phyloP scores from a whole-genome alignment of 805 yeast species.

The Wickerhamiella azymoides region DNA sequence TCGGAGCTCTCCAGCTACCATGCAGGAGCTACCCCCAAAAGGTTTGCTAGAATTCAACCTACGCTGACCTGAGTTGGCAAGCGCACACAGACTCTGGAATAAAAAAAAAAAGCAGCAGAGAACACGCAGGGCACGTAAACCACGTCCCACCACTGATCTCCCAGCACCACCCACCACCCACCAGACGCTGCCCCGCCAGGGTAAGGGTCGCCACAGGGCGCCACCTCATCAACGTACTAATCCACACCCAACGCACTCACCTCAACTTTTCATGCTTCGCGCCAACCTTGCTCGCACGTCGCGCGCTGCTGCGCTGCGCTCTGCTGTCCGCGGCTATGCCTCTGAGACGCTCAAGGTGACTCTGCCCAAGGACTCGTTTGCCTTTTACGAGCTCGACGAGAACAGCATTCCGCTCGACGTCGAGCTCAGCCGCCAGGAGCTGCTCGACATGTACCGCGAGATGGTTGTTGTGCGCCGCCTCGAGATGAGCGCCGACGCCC shows the following conservation, averaged over 20 bases:
- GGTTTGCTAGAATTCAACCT: too few relatives aligned
- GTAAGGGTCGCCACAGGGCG: not conserved
- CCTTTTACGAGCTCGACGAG: constrained; percentile 59
- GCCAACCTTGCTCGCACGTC: not conserved
- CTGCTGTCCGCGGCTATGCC: constrained; percentile 1
- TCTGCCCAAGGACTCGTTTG: constrained; percentile 71
- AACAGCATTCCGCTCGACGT: constrained; percentile 57
- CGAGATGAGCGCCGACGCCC: constrained; percentile 98
- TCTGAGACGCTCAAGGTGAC: constrained; percentile 18
- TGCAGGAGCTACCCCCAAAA: too few relatives aligned
- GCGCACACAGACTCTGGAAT: too few relatives aligned
- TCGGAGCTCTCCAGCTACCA: too few relatives aligned
- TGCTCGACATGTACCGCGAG: constrained; percentile 90
- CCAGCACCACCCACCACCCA: too few relatives aligned
- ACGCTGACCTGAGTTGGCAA: too few relatives aligned
- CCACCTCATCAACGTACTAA: not conserved
- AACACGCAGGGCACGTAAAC: too few relatives aligned
- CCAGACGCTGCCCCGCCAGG: not conserved
- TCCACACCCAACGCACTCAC: not conserved
- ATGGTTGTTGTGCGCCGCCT: constrained; percentile 81
- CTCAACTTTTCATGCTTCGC: not conserved
- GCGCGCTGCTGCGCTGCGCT: constrained; percentile 5
- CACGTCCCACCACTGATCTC: too few relatives aligned
- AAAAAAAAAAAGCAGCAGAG: too few relatives aligned
- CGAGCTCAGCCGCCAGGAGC: constrained; percentile 64